Base-by-base conservation (phyloP, 179 eudicot genomes). In the Nepenthes alata region DNA sequence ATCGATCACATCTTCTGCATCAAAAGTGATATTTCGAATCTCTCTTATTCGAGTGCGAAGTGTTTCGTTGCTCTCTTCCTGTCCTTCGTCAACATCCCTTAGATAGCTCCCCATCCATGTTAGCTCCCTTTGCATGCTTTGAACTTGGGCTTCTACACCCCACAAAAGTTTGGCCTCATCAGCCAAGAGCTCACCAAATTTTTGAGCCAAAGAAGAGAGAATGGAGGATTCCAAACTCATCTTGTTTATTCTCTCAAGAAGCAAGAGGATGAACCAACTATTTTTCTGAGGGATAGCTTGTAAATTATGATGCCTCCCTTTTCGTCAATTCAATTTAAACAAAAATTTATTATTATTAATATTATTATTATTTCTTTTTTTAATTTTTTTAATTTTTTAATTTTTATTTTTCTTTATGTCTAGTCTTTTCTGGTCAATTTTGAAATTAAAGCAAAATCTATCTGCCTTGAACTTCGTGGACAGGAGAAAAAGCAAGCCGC, bases 41-140 rank as follows among this genome's bases (percentile, higher is more conserved):
- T 52, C 55, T 2, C 0, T 4, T 11, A 52, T 12, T 4, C 55
- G 5, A 15, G 55, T 52, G 16, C 55, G 55, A 2, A 52, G 55
- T n/a, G 14, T 52, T 16, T 61, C 55, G 35, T 61, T 37, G 6
- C 56, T 45, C 11, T 38, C 55, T 49, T 61, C 64, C 5, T 61
- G 53, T 0, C 8, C 45, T 11, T 15, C 56, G 9, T 61, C 64
- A 14, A 61, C 36, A 14, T 49, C 64, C 11, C 2, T 61, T 5
- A 61, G 55, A 35, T 11, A 61, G 64, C 64, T 61, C 8, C 15
- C 34, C 64, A 47, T 61, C 64, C 37, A 25, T 36, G 7, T 61
- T 53, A 61, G 34, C 55, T 61, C 64, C 14, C 14, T 53, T 61
- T 47, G 64, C 15, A 61, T 2, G 54, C 37, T 35, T 5, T 10